Conservation (phyloP, 2,329 filamentous ascomycete genomes). For the Diaporthe ampelina region DNA sequence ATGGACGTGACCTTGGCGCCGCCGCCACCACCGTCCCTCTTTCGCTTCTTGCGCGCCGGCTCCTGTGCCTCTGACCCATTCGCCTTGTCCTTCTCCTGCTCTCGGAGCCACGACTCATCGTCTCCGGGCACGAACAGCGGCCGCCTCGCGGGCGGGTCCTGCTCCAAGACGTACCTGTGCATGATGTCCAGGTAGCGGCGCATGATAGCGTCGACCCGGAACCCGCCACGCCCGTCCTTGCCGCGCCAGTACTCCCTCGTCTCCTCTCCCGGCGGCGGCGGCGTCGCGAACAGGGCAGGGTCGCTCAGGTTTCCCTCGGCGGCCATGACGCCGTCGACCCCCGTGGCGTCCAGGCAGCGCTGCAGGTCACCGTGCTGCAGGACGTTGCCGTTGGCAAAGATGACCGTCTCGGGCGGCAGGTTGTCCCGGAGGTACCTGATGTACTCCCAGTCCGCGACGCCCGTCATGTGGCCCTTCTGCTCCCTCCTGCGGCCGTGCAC, state of each 20-base stretch:
- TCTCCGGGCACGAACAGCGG: slow-evolving; percentile 81
- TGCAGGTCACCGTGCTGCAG: slow-evolving; percentile 84
- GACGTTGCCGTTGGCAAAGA: slow-evolving; percentile 98
- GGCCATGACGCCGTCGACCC: slow-evolving; percentile 94
- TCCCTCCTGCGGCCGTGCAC: slow-evolving; percentile 91
- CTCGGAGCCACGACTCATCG: slow-evolving; percentile 60
- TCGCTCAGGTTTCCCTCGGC: slow-evolving; percentile 96
- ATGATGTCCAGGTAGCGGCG: slow-evolving; percentile 93
- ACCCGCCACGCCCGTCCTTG: slow-evolving; percentile 83
- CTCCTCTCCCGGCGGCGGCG: slow-evolving; percentile 70
- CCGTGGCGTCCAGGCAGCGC: slow-evolving; percentile 83
- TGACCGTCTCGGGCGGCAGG: slow-evolving; percentile 87
- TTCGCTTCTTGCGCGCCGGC: slow-evolving; percentile 67
- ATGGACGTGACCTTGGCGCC: slow-evolving; percentile 40
- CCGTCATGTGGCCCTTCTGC: slow-evolving; percentile 96
- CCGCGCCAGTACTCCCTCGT: slow-evolving; percentile 90
- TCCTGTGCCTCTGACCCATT: slow-evolving; percentile 54
- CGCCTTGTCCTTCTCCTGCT: slow-evolving; percentile 48
- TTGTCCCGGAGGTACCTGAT: slow-evolving; percentile 86
- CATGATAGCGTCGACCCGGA: slow-evolving; percentile 88
- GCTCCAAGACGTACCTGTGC: slow-evolving; percentile 80
- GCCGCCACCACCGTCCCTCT: slow-evolving; percentile 54
- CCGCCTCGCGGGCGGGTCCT: slow-evolving; percentile 74
- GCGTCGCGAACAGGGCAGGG: slow-evolving; percentile 83
- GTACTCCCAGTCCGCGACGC: slow-evolving; percentile 91